Conservation (phyloP, 352 stramenopile species). For the Peronosclerospora sorghi region DNA sequence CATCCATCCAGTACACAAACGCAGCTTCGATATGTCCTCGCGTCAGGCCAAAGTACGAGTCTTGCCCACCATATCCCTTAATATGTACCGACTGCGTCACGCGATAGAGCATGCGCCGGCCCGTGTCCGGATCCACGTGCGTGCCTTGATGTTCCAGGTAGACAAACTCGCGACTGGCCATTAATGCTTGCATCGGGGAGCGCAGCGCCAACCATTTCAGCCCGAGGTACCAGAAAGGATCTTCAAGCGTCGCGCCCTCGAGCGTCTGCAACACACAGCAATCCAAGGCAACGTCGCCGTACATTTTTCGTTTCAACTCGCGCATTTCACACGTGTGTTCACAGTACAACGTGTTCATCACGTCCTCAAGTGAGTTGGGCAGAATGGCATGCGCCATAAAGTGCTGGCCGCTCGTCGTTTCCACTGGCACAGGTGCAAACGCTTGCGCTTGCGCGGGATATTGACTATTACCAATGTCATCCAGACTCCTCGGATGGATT, state of each 20-base stretch:
- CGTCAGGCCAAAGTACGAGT: conserved; percentile 59
- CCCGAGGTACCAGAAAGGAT: conserved; percentile 68
- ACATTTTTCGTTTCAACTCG: conserved; percentile 24
- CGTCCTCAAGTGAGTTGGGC: conserved; percentile 52
- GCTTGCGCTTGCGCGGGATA: conserved; percentile 6
- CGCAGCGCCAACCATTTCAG: conserved; percentile 66
- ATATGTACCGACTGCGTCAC: conserved; percentile 54
- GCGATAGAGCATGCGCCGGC: conserved; percentile 49
- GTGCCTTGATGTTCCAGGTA: conserved; percentile 60
- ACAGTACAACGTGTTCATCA: conserved; percentile 50
- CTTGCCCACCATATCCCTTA: conserved; percentile 42
- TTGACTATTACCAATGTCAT: conserved; percentile 5
- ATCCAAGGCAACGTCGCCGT: conserved; percentile 47
- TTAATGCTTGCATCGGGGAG: conserved; percentile 45
- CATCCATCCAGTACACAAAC: conserved; percentile 66
- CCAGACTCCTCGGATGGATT: conserved; percentile 16
- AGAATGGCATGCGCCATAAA: conserved; percentile 52
- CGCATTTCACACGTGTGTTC: conserved; percentile 48
- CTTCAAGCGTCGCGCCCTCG: conserved; percentile 42
- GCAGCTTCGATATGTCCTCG: conserved; percentile 47
- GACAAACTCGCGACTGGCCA: conserved; percentile 57
- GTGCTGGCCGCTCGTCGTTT: conserved; percentile 26
- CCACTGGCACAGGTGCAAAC: conserved; percentile 12
- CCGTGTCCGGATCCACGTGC: conserved; percentile 32
- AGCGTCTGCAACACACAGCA: conserved; percentile 52